Percentiles rank a stretch among this genome's conserved stretches.
Evolutionary conservation across 2,329 filamentous ascomycete species (phyloP).

Genomic region (Aureobasidium lini): DNA sequence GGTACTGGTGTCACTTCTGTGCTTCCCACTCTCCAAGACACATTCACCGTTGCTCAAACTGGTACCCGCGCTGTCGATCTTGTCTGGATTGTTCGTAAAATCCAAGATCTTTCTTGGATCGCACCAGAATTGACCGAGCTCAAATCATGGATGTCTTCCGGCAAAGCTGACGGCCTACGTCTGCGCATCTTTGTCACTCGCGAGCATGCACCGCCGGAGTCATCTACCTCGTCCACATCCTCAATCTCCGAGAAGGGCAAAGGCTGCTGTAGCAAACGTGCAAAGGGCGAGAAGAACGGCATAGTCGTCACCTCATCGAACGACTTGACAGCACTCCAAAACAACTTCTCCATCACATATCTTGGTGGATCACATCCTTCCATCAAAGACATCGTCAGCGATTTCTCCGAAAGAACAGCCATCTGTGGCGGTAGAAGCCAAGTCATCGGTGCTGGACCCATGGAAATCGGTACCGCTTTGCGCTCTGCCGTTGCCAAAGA

Average conservation of each 20-base stretch:
- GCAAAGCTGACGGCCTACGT: neutral
- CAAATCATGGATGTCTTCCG: neutral
- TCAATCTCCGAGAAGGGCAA: neutral
- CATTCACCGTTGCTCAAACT: constrained; percentile 24
- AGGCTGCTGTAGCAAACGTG: constrained; percentile 7
- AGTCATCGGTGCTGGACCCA: constrained; percentile 14
- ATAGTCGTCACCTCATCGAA: neutral
- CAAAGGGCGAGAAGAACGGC: neutral
- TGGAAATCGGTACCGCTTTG: constrained; percentile 12
- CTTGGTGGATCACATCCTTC: constrained; percentile 11
- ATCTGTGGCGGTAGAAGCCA: constrained; percentile 11
- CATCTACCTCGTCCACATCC: neutral
- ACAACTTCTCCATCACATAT: constrained; percentile 6
- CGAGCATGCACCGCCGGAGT: constrained; percentile 1
- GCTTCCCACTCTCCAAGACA: constrained; percentile 56
- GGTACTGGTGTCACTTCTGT: constrained; percentile 64
- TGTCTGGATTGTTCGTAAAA: constrained; percentile 14
- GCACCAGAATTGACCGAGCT: constrained; percentile 7
- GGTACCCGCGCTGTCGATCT: constrained; percentile 10
- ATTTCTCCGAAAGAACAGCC: constrained; percentile 9
- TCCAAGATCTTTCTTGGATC: constrained; percentile 13
- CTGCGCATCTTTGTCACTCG: constrained; percentile 15
- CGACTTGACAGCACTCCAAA: neutral
- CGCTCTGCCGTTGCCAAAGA: constrained; percentile 10
- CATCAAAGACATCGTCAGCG: constrained; percentile 9